Evolutionary conservation across 345 rosid species (phyloP), one percentile per base, ranked within the genome.

Genomic region (Linum tenue): DNA sequence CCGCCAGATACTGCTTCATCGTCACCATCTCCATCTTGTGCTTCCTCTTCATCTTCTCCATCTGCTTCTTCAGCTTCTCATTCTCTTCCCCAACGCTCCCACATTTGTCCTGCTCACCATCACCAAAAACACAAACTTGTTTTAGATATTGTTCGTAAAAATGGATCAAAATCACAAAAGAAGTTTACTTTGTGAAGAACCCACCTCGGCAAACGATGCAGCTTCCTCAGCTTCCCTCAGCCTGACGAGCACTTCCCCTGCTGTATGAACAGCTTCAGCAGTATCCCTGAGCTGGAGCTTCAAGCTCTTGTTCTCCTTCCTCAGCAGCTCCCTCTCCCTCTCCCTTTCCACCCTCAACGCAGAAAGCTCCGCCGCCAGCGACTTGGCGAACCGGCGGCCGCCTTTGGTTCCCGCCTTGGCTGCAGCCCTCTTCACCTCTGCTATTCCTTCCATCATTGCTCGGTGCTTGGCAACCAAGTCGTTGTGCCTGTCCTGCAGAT

Each of bases 251-350:
- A 92, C 87, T 76, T 92, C 98, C 72, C 98, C 98, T 39, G 99
- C 97, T 55, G 96, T 90, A 74, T 90, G 99, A 68, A 90, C 99
- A 55, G 97, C 99, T 75, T 94, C 99, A 44, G 97, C 98, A 50
- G 96, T 92, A 81, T 92, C 89, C 58, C 95, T 77, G 31, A 90
- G 82, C 79, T 94, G 99, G 75, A 78, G 72, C 76, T 76, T 88
- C 22, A 90, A 96, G 70, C 81, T 86, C 70, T 76, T 71, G 69
- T 94, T 94, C 73, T 90, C 99, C 77, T 77, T 94, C 65, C 79
- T 86, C 80, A 90, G 37, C 62, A 77, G 62, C 60, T 90, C 85
- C 37, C 83, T 86, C 72, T 94, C 99, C 78, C 79, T 81, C 63
- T 87, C 99, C 75, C 83, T 84, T 69, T 89, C 90, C 69, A 89